phyloP scores from a whole-genome alignment of 192 early-diverging fungal species.

The Blastocladiella britannica region DNA sequence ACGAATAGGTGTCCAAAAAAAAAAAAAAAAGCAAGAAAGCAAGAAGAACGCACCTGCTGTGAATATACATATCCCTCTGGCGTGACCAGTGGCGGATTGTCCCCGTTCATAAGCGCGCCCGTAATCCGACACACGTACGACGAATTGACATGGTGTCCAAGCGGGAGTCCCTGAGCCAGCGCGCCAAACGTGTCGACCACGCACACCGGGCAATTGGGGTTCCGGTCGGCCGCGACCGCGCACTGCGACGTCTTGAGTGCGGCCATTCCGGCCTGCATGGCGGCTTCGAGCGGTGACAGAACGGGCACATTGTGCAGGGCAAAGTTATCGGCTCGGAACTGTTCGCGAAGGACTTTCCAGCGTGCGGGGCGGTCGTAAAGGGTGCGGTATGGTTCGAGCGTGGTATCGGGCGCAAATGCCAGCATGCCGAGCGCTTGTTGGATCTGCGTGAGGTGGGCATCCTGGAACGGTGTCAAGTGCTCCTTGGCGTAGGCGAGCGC shows the following conservation, averaged over 20 bases:
- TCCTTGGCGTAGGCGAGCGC: slow-evolving; percentile 78
- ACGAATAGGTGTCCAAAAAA: neutral
- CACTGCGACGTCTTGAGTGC: slow-evolving; percentile 83
- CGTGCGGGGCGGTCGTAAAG: slow-evolving; percentile 11
- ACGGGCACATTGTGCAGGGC: slow-evolving; percentile 69
- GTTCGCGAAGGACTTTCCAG: slow-evolving; percentile 55
- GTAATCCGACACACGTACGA: slow-evolving; percentile 80
- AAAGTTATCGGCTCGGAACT: slow-evolving; percentile 74
- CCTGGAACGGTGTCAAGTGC: slow-evolving; percentile 55
- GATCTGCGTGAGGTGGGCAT: slow-evolving; percentile 54
- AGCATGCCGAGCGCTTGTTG: slow-evolving; percentile 78
- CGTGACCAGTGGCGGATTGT: slow-evolving; percentile 85
- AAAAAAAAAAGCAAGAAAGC: neutral
- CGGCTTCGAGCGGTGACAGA: slow-evolving; percentile 63
- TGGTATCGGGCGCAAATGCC: slow-evolving; percentile 55
- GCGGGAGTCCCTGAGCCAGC: slow-evolving; percentile 65
- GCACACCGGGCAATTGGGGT: slow-evolving; percentile 93
- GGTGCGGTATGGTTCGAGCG: slow-evolving; percentile 44
- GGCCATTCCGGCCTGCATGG: slow-evolving; percentile 85
- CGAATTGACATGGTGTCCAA: slow-evolving; percentile 87
- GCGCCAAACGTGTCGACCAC: slow-evolving; percentile 58
- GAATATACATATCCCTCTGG: slow-evolving; percentile 96
- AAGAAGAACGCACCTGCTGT: slow-evolving; percentile 23
- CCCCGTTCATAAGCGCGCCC: slow-evolving; percentile 84
- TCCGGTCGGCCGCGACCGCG: slow-evolving; percentile 45